These are phyloP conservation scores for Mangifera indica DNA, from an alignment of 345 rosid genomes.

Conservation along the genomic window DNA sequence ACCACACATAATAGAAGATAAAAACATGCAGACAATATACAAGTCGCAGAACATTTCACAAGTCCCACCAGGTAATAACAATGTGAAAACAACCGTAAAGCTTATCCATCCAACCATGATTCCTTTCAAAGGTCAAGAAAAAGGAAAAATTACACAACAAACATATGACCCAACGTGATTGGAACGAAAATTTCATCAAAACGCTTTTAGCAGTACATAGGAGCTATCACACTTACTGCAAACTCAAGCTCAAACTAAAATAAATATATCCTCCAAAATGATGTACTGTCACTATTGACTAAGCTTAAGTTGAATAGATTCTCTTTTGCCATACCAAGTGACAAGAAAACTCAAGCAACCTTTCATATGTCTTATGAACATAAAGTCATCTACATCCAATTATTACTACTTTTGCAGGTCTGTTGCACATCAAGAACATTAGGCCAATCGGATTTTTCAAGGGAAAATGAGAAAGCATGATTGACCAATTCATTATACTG, in stretches of 20 bases:
- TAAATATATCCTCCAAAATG: too few species aligned
- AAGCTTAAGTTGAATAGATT: background rate
- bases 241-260: background rate
- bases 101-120: background rate
- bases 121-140: background rate
- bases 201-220: background rate
- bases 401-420: background rate
- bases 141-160: slow-evolving; percentile 1
- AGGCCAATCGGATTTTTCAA: background rate
- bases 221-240: background rate
- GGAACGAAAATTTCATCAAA: background rate
- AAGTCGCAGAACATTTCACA: slow-evolving; percentile 16
- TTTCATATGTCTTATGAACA: background rate
- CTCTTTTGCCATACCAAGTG: background rate
- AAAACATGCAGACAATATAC: slow-evolving; percentile 8
- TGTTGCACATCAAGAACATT: background rate
- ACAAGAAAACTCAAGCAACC: background rate
- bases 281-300: background rate
- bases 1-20: slow-evolving; percentile 15
- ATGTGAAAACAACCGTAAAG: background rate
- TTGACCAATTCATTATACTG: background rate
- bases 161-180: background rate
- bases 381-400: background rate
- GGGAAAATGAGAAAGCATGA: slow-evolving; percentile 7
- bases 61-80: slow-evolving; percentile 1